Base-by-base conservation (phyloP, 192 early-diverging fungal genomes). In the Ambispora gerdemannii region DNA sequence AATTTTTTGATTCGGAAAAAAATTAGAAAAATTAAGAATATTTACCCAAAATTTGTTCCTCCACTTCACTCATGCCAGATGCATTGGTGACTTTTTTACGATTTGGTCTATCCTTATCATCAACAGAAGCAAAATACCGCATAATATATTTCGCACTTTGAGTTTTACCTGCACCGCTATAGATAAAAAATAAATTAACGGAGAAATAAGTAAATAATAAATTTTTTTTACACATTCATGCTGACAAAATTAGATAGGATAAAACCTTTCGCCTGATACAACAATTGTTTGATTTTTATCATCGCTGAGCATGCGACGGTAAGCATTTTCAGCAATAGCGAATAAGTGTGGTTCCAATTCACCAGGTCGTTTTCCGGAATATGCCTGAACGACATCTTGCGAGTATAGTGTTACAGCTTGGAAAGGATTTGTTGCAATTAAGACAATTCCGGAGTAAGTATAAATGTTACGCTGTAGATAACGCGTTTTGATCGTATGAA, bases 341-440 rank as follows among this genome's bases (percentile, higher is more conserved):
- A 98, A 99, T 84, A 99, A 85, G 78, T 99, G 97, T 49, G 97
- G 97, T 75, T 97, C 95, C 10, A 97, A 84, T 76, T 98, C 94
- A 34, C 93, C 95, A 55, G 94, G 89, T 73, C 91, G 87, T 67
- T 90, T 88, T 32, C 97, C 97, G 1, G 94, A 92, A 72, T 98
- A 97, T 38, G 93, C 90, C 65, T 93, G 89, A 43, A 98, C 90
- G 69, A 92, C 90, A 70, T 96, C 92, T 50, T 90, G 90, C n/a
- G 92, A 89, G 79, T 99, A 99, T 30, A 97, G 80, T 33, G 85
- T 72, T 68, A 99, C 87, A 27, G 89, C 80, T 52, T 85, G 86
- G 79, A 98, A 99, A 2, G 97, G 97, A 72, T 99, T 99, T 75
- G 94, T 91, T 50, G 97, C 97, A 72, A 99, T 95, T 72, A 99